These are phyloP conservation scores for Solidago caesia DNA, from an alignment of 129 eudicot species.

Conservation along the genomic window DNA sequence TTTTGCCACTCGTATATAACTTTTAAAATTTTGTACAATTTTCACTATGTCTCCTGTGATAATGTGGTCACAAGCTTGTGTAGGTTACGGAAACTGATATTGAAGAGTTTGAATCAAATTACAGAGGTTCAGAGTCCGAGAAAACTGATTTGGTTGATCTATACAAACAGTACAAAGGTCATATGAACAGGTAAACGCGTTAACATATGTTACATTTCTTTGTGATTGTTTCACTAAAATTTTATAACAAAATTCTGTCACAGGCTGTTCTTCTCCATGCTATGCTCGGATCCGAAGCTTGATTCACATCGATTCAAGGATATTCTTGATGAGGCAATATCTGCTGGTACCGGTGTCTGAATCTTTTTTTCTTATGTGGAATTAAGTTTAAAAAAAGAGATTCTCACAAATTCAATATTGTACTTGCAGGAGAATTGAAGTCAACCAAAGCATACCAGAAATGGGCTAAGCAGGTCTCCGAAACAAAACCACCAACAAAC, in stretches of 20 bases:
- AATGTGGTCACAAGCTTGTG: slow-evolving; percentile 7
- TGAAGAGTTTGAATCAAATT: slow-evolving; percentile 89
- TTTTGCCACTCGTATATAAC: slow-evolving; percentile 14
- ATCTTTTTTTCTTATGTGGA: not conserved
- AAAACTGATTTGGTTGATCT: slow-evolving; percentile 78
- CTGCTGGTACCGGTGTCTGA: slow-evolving; percentile 47
- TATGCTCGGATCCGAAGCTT: slow-evolving; percentile 85
- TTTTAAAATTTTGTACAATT: not conserved
- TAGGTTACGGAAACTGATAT: slow-evolving; percentile 93
- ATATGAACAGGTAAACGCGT: slow-evolving; percentile 67
- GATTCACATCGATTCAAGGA: slow-evolving; percentile 98
- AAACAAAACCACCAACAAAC: slow-evolving; percentile 78
- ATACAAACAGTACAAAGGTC: slow-evolving; percentile 80
- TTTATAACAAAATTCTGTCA: not conserved
- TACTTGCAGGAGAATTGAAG: slow-evolving; percentile 61
- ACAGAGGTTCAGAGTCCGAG: slow-evolving; percentile 92
- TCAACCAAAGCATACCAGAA: slow-evolving; percentile 69
- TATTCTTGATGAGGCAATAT: slow-evolving; percentile 83
- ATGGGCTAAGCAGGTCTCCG: slow-evolving; percentile 77
- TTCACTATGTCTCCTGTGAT: not conserved
- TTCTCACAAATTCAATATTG: not conserved
- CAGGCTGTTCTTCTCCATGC: slow-evolving; percentile 96
- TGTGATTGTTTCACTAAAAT: not conserved
- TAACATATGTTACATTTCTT: not conserved
- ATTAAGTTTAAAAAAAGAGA: not conserved